Percentiles rank a stretch among this genome's conserved stretches.
These are phyloP conservation scores for Mycena haematopus DNA, from an alignment of 768 basidiomycete species.

Conservation along the genomic window DNA sequence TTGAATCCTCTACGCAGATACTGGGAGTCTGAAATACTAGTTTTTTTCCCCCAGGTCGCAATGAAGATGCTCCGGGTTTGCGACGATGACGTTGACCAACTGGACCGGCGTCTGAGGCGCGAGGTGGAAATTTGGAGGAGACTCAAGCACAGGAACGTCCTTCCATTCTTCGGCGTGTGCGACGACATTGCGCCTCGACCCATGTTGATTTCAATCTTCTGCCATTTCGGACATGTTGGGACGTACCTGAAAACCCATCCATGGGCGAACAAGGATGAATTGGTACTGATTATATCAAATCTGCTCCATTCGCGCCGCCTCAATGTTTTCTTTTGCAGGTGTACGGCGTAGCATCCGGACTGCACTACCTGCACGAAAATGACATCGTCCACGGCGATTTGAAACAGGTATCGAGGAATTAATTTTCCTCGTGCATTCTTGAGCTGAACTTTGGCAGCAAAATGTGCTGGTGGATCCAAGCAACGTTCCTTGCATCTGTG, in stretches of 20 bases:
- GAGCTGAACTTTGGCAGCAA: neutral
- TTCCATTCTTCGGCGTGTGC: constrained; percentile 11
- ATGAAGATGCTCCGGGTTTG: neutral
- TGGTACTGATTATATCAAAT: neutral
- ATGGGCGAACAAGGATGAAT: neutral
- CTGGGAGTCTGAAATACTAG: neutral
- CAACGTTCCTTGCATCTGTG: constrained; percentile 2
- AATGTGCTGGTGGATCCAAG: constrained; percentile 2
- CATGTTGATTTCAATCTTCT: neutral
- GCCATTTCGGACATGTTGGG: constrained; percentile 7
- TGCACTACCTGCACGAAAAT: constrained; percentile 12
- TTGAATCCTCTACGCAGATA: too few species aligned
- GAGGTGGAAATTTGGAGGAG: neutral
- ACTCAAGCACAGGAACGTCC: constrained; percentile 6
- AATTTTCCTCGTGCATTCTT: neutral
- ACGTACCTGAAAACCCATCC: constrained; percentile 6
- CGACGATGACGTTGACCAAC: neutral
- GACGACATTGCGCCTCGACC: constrained; percentile 1
- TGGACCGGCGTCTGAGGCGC: neutral
- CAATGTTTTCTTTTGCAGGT: neutral
- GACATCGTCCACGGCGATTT: constrained; percentile 5
- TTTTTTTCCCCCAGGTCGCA: neutral
- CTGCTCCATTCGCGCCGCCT: neutral
- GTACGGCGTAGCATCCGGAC: constrained; percentile 5
- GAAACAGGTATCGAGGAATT: neutral